phyloP scores from a whole-genome alignment of 108 stramenopile species.

The Pseudonitzschia multistriata region DNA sequence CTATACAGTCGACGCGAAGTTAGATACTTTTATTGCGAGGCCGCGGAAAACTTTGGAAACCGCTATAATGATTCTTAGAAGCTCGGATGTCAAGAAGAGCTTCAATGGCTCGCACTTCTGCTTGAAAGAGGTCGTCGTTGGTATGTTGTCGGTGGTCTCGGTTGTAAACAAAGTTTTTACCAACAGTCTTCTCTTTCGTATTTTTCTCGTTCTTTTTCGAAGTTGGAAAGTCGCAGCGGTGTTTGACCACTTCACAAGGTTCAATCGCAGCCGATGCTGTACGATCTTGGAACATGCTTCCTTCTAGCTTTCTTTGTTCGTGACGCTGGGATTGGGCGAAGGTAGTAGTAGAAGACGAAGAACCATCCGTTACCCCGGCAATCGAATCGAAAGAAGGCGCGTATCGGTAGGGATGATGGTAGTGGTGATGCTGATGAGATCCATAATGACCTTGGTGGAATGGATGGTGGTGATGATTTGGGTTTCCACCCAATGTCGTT shows the following conservation, averaged over 20 bases:
- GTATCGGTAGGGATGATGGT: slow-evolving; percentile 5
- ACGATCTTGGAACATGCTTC: not conserved
- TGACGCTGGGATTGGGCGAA: not conserved
- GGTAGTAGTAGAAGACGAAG: not conserved
- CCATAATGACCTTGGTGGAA: not conserved
- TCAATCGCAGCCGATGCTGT: not conserved
- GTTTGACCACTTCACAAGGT: not conserved
- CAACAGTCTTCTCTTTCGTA: not conserved
- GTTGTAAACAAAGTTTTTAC: not conserved
- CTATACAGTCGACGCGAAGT: too few species aligned
- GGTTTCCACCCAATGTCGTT: not conserved
- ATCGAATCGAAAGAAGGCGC: not conserved
- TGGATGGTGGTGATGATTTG: slow-evolving; percentile 3
- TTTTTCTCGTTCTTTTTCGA: not conserved
- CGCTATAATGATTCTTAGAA: not conserved
- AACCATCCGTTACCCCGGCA: not conserved
- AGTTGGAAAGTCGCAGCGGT: not conserved
- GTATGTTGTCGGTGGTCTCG: not conserved
- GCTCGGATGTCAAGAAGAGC: not conserved
- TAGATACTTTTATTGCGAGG: not conserved
- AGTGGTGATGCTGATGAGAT: not conserved
- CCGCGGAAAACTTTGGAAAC: not conserved
- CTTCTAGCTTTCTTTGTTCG: not conserved
- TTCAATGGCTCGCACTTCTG: not conserved
- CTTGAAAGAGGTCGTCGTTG: not conserved